Percentiles rank a stretch among this genome's conserved stretches.
These are phyloP conservation scores for Lachnellula subtilissima DNA, from an alignment of 2,329 filamentous ascomycete genomes.

Conservation along the genomic window DNA sequence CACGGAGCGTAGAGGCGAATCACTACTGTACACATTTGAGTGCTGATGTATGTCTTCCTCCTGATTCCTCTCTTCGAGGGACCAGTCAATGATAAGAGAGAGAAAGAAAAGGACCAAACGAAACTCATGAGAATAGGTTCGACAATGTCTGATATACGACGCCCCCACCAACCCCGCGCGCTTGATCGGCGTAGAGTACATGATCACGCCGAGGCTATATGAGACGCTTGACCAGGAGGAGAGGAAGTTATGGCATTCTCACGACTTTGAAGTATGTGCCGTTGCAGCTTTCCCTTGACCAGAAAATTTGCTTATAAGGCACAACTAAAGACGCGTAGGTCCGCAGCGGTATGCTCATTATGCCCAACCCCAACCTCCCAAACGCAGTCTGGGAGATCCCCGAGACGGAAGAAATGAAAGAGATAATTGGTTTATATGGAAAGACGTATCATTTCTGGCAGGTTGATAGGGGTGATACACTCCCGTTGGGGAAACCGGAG, in stretches of 20 bases:
- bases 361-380: conserved; percentile 58
- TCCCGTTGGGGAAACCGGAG: conserved; percentile 57
- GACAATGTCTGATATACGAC: conserved; percentile 85
- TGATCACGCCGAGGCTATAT: conserved; percentile 62
- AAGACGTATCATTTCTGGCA: conserved; percentile 88
- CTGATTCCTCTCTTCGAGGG: conserved; percentile 59
- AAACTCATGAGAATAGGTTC: conserved; percentile 47
- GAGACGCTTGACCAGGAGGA: conserved; percentile 61
- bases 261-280: conserved; percentile 56
- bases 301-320: neutral
- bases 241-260: conserved; percentile 73
- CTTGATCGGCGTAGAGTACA: conserved; percentile 79
- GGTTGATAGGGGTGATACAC: conserved; percentile 64
- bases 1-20: conserved; percentile 68
- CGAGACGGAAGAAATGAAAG: conserved; percentile 76
- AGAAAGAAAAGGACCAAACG: conserved; percentile 36
- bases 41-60: conserved; percentile 58
- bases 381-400: conserved; percentile 65
- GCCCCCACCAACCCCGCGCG: conserved; percentile 59
- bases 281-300: conserved; percentile 22
- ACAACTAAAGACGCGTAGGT: conserved; percentile 5
- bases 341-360: conserved; percentile 64
- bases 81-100: neutral
- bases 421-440: conserved; percentile 70
- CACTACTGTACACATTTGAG: conserved; percentile 81